Evolutionary conservation across 23 red algal species (phyloP).

Genomic region (Gracilaria domingensis): DNA sequence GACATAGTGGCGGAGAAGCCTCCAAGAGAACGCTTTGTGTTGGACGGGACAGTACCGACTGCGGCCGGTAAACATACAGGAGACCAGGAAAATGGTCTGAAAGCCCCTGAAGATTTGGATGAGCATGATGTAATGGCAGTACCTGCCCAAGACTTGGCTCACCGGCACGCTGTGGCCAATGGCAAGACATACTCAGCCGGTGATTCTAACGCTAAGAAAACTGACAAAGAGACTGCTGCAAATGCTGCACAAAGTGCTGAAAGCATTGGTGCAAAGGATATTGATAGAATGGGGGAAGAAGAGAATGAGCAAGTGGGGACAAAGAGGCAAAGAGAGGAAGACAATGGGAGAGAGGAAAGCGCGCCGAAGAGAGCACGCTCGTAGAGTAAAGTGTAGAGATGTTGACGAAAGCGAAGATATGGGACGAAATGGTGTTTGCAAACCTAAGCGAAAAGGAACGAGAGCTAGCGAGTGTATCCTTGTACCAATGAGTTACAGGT

Average conservation of each 20-base stretch:
- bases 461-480: background rate
- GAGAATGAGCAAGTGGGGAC: background rate
- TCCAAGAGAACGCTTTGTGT: constrained; percentile 20
- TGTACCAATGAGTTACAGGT: background rate
- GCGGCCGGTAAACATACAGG: background rate
- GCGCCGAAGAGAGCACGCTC: constrained; percentile 1
- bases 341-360: background rate
- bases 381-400: background rate
- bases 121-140: constrained; percentile 6
- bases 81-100: background rate
- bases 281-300: background rate
- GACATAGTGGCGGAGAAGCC: constrained; percentile 24
- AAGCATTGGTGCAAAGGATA: background rate
- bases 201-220: background rate
- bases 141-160: background rate
- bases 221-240: background rate
- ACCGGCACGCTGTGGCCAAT: background rate
- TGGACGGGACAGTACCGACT: constrained; percentile 44
- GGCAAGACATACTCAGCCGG: background rate
- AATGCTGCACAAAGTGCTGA: background rate
- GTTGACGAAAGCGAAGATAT: background rate
- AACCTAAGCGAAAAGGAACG: background rate
- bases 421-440: background rate
- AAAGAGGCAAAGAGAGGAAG: constrained; percentile 1
- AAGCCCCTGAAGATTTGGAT: constrained; percentile 19